Evolutionary conservation across 2,329 filamentous ascomycete species (phyloP), one percentile per base, ranked within the genome.

Genomic region (Hypoxylon sp.): DNA sequence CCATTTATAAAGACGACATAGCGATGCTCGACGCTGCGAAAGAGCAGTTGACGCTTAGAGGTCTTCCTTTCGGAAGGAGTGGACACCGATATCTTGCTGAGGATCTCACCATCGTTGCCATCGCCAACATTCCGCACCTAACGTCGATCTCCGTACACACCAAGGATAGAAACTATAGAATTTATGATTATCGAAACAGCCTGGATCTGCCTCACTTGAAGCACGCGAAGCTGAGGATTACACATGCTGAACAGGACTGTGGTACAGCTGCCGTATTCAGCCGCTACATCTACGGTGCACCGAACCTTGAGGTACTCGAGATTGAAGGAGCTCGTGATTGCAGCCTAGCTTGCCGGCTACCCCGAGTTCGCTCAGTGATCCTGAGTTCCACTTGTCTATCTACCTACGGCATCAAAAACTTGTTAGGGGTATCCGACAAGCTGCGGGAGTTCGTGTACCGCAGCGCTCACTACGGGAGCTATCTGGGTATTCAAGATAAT

Each of bases 231-330:
- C 7, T 43, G n/a, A n/a, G n/a, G 11, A 15, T 15, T 34, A 13
- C 2, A 4, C 13, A 1, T 13, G 32, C 4, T 43, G 20, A 8
- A 17, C 4, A 39, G n/a, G n/a, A n/a, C n/a, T 39, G 6, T 4
- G 34, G 34, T 17, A 13, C 4, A 17, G n/a, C 34, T 26, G 24
- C 8, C 19, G 11, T 6, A 43, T 19, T 41, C 37, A n/a, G 44
- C 20, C 8, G 26, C 19, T 19, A 47, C 37, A 1, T 44, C 34
- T 11, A 20, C 2, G 24, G 28, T 28, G 51, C 52, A 34, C 26
- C 37, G 10, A 46, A 52, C 24, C 46, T 61, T 2, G 47, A 56
- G 19, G 13, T 11, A 5, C 37, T 61, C 7, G 58, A 61, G 20
- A 2, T 48, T 1, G 39, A 52, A 24, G 0, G 13, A 7, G 39